Evolutionary conservation across 805 yeast species (phyloP), one percentile per base, ranked within the genome.

Genomic region (Wickerhamiella domercqiae): DNA sequence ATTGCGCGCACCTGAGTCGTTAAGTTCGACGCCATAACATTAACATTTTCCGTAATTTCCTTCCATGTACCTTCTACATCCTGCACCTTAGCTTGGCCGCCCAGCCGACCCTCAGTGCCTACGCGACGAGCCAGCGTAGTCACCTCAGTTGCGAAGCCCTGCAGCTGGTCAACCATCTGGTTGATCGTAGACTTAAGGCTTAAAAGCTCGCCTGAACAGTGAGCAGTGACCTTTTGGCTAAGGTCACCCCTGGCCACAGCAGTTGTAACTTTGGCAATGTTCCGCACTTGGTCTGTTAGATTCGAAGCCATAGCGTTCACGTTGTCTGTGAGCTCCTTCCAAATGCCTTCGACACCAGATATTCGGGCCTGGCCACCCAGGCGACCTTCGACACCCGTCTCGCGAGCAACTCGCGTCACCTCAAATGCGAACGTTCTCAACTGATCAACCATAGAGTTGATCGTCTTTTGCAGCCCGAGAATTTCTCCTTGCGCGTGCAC

Each of bases 401-500:
- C 93, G 41, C 90, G 66, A 2, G 93, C 87, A 9, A 81, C 93
- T 43, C 84, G 71, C 2, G 87, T 75, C 26, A 81, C 93, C 56
- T 82, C 93, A 47, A 78, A 77, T 1, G 90, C 87, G 59, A 80
- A 80, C 18, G 78, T 75, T 48, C 86, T 64, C 47, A 80, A 68
- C 54, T 80, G 90, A 53, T 78, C 87, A 58, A 80, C 90, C 90
- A 80, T 82, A 41, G 84, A 73, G 53, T 82, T 82, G 50, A 81
- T 81, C 6, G 93, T 82, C 62, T 78, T 78, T 55, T 81, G 93
- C 44, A 82, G 66, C 49, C 78, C 87, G 40, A 79, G 63, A 44
- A 81, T 82, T 59, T 81, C 94, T 34, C 94, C 94, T 55, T 82
- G 93, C 5, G 93, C 94, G 56, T 81, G 87, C 11, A 82, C 93